Evolutionary conservation across 768 basidiomycete genomes (phyloP), one percentile per base, ranked within the genome.

Genomic region (Porphyrellus cyaneotinctus): DNA sequence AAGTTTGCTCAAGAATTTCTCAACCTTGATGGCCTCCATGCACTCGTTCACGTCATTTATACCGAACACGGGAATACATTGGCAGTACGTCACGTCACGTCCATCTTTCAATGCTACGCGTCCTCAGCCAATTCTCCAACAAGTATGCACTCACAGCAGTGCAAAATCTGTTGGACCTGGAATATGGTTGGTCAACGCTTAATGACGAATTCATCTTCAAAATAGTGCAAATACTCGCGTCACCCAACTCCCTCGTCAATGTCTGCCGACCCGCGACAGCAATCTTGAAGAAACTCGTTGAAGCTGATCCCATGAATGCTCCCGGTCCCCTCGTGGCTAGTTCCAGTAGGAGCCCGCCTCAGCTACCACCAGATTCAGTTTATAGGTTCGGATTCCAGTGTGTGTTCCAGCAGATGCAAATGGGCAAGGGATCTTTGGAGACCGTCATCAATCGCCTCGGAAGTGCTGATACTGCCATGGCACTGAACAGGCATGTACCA

Each of bases 261-360:
- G 90, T 95, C 53, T 91, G 89, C 61, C 85, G 92, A 6, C 94
- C 93, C 31, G 93, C 92, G 1, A 93, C 90, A 38, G 84, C 88
- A 31, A 94, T 95, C 50, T 77, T 95, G 56, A 91, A 91, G 71
- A 87, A 87, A 57, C 80, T 95, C 20, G 91, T 93, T 14, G 91
- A 93, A 67, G 91, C 91, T 10, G 88, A 91, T 61, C 87, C 91
- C 17, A 71, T 77, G 59, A 84, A 74, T 54, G 81, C 82, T 17
- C 81, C 87, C 2, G 83, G 82, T 17, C 75, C 80, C 2, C 65
- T 79, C 43, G 54, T 75, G 36, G 77, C 84, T 13, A 80, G 84
- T 62, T 83, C 86, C 20, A 88, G 87, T 61, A 76, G 74, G 58
- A 67, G 67, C 37, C 76, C 77, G 9, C 79, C 87, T 4, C 60